Conservation (phyloP, 139 green algal species). For the Closterium sp. region DNA sequence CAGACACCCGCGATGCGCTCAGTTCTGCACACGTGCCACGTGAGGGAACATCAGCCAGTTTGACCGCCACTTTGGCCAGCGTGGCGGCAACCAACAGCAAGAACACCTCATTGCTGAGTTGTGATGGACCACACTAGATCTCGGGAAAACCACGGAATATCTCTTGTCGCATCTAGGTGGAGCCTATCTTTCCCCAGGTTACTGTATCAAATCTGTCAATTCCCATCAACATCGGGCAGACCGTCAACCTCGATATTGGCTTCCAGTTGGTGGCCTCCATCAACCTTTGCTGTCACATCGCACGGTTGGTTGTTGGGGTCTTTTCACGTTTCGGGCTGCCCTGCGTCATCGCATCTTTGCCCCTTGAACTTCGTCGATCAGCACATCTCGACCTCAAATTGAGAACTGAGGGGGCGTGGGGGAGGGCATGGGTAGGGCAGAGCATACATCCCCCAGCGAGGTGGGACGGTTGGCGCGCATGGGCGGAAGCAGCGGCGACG, state of each 20-base stretch:
- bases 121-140: neutral
- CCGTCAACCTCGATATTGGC: neutral
- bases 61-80: neutral
- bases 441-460: too few relatives aligned
- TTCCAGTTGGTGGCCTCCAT: neutral
- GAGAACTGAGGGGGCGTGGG: too few relatives aligned
- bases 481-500: too few relatives aligned
- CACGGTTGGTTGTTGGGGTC: neutral
- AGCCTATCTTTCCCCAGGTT: too few relatives aligned
- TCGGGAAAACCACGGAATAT: too few relatives aligned
- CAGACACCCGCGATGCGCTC: neutral
- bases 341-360: neutral
- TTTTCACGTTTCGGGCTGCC: neutral
- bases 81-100: neutral
- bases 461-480: too few relatives aligned
- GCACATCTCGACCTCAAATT: too few relatives aligned
- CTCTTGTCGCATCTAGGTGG: too few relatives aligned
- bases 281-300: neutral
- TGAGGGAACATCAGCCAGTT: neutral
- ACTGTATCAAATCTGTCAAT: too few relatives aligned
- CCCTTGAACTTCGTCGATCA: too few relatives aligned
- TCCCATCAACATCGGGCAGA: neutral
- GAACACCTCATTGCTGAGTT: neutral
- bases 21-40: neutral
- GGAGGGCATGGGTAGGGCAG: too few relatives aligned